Evolutionary conservation across 441 rosid species (phyloP).

Genomic region (Arabidopsis hybrid): DNA sequence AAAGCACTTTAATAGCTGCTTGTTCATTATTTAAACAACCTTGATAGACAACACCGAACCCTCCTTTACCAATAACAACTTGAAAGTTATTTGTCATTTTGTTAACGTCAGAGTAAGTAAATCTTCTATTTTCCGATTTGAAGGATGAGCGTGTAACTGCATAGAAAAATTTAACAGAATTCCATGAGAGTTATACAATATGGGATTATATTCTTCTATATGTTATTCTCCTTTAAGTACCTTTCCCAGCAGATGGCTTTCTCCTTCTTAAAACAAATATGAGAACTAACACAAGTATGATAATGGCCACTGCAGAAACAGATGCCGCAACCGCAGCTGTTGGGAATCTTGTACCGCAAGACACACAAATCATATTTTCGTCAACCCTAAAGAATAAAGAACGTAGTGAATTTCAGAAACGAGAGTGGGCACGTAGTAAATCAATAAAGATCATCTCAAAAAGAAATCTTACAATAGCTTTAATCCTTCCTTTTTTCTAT

Average conservation of each 20-base stretch:
- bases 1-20: conserved; percentile 57
- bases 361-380: too few relatives aligned
- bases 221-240: neutral
- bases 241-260: neutral
- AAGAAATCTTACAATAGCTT: conserved; percentile 20
- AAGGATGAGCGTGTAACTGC: conserved; percentile 9
- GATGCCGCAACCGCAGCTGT: too few relatives aligned
- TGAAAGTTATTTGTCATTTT: conserved; percentile 48
- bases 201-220: neutral
- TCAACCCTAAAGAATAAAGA: neutral
- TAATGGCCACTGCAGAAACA: neutral
- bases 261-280: neutral
- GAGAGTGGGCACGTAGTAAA: too few relatives aligned
- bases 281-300: neutral
- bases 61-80: conserved; percentile 54
- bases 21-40: conserved; percentile 45
- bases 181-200: neutral
- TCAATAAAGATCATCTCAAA: neutral
- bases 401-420: too few relatives aligned
- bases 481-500: conserved; percentile 28
- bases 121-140: conserved; percentile 42
- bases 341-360: too few relatives aligned
- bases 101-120: conserved; percentile 43
- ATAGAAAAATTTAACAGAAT: neutral
- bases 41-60: conserved; percentile 53